Evolutionary conservation across 768 basidiomycete genomes (phyloP), one percentile per base, ranked within the genome.

Genomic region (Multifurca ochricompacta): DNA sequence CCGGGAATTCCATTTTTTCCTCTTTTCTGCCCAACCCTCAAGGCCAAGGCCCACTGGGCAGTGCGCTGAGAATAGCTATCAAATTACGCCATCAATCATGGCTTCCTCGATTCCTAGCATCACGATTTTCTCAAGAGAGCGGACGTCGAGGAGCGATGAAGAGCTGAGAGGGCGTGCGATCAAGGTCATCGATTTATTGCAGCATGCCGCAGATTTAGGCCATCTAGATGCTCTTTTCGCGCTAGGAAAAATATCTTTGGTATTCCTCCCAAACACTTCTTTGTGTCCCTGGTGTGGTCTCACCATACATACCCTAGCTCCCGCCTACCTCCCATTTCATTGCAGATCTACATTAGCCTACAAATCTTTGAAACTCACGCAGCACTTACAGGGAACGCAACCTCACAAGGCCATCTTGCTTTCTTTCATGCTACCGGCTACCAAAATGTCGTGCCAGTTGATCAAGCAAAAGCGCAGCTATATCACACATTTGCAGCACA

Each of bases 401-500:
- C 90, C 3, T 89, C 94, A 0, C 94, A 98, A 69, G 78, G 88
- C 8, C 73, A 84, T 57, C 70, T 95, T 11, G 93, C 82, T 0
- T 96, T 97, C 76, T 89, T 97, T 66, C 71, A 96, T 63, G 79
- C 91, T 8, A 87, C 91, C 0, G 94, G 93, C 3, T 95, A 89
- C 63, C 78, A 77, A 47, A 74, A 74, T 41, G 69, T 83, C 6
- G 78, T 80, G 10, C 74, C 79, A 1, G 74, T 82, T 0, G 78
- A 88, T 55, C 85, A 89, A 66, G 83, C 84, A 13, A 83, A 83
- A 68, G 92, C 94, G 0, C 83, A 95, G 58, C 74, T 98, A 0
- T 88, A 95, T 63, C 92, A 93, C 67, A 96, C 94, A 0, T 98
- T 98, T 63, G 85, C 94, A 3, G 93, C 91, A 1, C 83, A 93